These are phyloP conservation scores for Isatis tinctoria DNA, from an alignment of 345 rosid genomes.

Conservation along the genomic window DNA sequence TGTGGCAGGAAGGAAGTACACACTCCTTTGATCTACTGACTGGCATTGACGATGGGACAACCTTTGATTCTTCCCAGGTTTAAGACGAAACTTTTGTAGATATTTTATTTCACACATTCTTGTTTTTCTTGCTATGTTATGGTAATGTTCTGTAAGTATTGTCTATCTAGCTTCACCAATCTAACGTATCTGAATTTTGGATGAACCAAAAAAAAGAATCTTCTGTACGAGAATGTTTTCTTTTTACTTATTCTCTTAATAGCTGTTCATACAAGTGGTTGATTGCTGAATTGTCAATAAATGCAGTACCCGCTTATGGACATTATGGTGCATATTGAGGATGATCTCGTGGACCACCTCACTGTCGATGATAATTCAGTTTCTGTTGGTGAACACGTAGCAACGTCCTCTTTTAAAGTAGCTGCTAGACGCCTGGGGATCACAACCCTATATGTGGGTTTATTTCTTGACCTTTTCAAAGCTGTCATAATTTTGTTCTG, in stretches of 20 bases:
- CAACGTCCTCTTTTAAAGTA: slow-evolving; percentile 48
- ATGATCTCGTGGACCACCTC: slow-evolving; percentile 56
- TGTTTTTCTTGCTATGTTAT: not conserved
- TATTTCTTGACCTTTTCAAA: slow-evolving; percentile 12
- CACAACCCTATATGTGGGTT: slow-evolving; percentile 75
- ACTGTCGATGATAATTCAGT: slow-evolving; percentile 36
- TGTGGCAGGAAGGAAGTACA: slow-evolving; percentile 69
- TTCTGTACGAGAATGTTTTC: not conserved
- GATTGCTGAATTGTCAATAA: slow-evolving; percentile 11
- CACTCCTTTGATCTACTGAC: slow-evolving; percentile 56
- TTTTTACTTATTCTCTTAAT: not conserved
- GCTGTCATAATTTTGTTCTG: slow-evolving; percentile 9
- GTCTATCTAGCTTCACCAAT: slow-evolving; percentile 6
- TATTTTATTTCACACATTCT: not conserved
- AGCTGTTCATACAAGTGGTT: not conserved
- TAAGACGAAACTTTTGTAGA: slow-evolving; percentile 19
- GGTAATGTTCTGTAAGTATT: not conserved
- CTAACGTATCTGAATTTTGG: not conserved
- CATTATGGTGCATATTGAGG: slow-evolving; percentile 70
- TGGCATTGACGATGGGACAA: slow-evolving; percentile 63
- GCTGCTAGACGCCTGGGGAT: slow-evolving; percentile 69
- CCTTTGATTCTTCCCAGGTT: slow-evolving; percentile 85
- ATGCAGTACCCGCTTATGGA: slow-evolving; percentile 76
- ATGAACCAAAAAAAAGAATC: not conserved
- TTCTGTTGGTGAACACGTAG: slow-evolving; percentile 40